Evolutionary conservation across 345 rosid genomes (phyloP).

Genomic region (Kernera saxatilis): DNA sequence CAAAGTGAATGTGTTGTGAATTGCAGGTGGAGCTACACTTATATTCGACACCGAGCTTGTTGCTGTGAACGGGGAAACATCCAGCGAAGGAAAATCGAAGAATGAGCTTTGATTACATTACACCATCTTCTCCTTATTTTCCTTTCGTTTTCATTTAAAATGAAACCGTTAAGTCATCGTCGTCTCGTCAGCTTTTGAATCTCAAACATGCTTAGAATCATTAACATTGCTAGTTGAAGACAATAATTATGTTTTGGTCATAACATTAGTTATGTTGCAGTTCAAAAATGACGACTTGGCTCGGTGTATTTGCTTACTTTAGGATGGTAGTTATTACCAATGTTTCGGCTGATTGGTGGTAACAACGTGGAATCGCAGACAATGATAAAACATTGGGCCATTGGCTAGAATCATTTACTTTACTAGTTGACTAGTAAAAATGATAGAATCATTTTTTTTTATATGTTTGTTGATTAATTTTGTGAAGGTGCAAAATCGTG

Average conservation of each 20-base stretch:
- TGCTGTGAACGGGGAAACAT: conserved; percentile 66
- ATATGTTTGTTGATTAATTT: no score
- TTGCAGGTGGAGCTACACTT: conserved; percentile 85
- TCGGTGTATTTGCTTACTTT: neutral
- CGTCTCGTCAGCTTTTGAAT: neutral
- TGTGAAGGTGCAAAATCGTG: no score
- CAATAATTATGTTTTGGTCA: neutral
- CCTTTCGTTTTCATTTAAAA: neutral
- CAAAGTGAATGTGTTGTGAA: conserved; percentile 6
- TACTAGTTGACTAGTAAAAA: no score
- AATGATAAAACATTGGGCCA: neutral
- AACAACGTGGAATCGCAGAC: neutral
- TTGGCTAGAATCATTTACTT: neutral
- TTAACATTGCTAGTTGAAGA: conserved; percentile 1
- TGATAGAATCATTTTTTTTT: no score
- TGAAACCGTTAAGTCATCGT: neutral
- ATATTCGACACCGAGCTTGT: conserved; percentile 90
- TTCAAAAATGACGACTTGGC: neutral
- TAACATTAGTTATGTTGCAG: neutral
- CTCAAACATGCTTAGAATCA: conserved; percentile 1
- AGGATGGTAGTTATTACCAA: neutral
- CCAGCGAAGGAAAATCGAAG: conserved; percentile 31
- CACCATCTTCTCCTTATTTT: neutral
- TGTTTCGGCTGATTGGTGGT: neutral
- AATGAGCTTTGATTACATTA: conserved; percentile 29